Base-by-base conservation (phyloP, 1,139 yeast genomes). In the Sugiyamaella castrensis region DNA sequence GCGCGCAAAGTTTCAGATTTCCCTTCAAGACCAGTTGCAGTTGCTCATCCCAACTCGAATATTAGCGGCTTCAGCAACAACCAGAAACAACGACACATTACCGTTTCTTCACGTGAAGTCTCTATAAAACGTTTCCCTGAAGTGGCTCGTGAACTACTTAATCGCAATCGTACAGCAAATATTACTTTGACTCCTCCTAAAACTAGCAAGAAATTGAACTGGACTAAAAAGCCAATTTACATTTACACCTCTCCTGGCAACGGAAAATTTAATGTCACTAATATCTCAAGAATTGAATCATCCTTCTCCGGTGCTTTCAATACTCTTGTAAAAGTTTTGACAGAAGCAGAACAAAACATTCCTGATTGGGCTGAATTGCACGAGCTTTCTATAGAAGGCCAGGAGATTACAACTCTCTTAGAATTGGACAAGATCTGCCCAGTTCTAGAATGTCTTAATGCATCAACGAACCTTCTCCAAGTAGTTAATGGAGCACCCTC, bases 361-460 rank as follows among this genome's bases (percentile, higher is more conserved):
- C 59, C 63, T 8, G 57, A 65, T 28, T 71, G 76, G 75, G 72
- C 69, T 43, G 54, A 59, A 13, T 53, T 71, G 24, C 58, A 58
- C 1, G 46, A 47, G 3, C 50, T 71, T 26, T 65, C 70, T 32
- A 41, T 72, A 10, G 61, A 65, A 4, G 57, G 60, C 10, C 57
- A 62, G 36, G 55, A 55, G 1, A 49, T 72, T 9, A 57, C 60
- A 29, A 63, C 70, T 1, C 55, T 72, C 12, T 58, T 62, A 15
- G 58, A 66, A 16, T 60, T 73, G 19, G 62, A 63, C 5, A 67
- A 68, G 31, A 61, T 69, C 47, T 60, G 73, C 41, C 76, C 76
- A 8, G 55, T 56, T 8, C 53, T 72, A 30, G 56, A 50, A 16
- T 53, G 55, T 1, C 54, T 73, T 8, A 60, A 68, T 40, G 60